Evolutionary conservation across 228 moss, liverwort and hornwort species (phyloP).

Genomic region (Sphagnum magellanicum): DNA sequence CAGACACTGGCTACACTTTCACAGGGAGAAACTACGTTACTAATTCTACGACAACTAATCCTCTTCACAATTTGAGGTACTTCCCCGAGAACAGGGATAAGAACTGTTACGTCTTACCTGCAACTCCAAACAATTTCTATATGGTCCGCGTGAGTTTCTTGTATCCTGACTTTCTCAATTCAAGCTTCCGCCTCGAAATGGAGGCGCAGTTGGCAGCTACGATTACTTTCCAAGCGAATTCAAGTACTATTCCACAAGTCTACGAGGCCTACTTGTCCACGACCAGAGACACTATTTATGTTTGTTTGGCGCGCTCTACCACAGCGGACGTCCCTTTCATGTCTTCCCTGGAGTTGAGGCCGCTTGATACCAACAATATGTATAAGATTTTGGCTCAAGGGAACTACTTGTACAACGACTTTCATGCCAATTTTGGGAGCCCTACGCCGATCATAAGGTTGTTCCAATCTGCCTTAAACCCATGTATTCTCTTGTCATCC

Average conservation of each 20-base stretch:
- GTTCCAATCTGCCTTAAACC: no score
- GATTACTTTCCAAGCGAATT: constrained; percentile 1
- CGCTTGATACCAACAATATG: constrained; percentile 2
- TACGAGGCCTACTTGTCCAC: constrained; percentile 21
- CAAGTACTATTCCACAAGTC: background rate
- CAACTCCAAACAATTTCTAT: constrained; percentile 16
- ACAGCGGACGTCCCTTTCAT: constrained; percentile 23
- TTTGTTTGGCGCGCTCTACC: constrained; percentile 22
- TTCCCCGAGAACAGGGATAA: constrained; percentile 21
- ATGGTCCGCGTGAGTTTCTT: constrained; percentile 31
- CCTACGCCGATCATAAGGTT: no score
- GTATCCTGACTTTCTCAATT: constrained; percentile 11
- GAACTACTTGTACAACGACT: no score
- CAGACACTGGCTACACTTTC: constrained; percentile 17
- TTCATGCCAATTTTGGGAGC: no score
- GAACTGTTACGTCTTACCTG: constrained; percentile 26
- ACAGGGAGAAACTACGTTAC: constrained; percentile 5
- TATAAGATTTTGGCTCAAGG: constrained; percentile 3
- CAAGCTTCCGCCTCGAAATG: constrained; percentile 22
- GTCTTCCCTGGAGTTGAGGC: constrained; percentile 23
- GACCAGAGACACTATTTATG: constrained; percentile 12
- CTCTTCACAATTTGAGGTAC: constrained; percentile 8
- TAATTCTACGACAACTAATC: no score
- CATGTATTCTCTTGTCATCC: no score
- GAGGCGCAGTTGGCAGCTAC: constrained; percentile 16